phyloP scores from a whole-genome alignment of 139 green algal genomes.

The Asterochloris erici region DNA sequence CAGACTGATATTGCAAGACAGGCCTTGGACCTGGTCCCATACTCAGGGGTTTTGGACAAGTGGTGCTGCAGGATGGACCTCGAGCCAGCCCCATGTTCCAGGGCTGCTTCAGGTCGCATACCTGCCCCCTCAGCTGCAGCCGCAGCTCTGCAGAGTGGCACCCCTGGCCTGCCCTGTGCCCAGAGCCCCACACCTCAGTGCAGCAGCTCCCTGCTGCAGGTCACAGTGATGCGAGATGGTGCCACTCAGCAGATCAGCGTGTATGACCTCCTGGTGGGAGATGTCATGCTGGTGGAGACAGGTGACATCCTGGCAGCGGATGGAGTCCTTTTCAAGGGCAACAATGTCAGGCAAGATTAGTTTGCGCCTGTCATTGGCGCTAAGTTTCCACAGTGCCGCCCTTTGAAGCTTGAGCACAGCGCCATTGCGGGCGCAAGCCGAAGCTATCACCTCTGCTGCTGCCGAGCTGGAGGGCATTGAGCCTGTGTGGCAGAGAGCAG shows the following conservation, averaged over 20 bases:
- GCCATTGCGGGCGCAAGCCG: too few relatives aligned
- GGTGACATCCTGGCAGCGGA: conserved; percentile 85
- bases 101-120: background rate
- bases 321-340: conserved; percentile 62
- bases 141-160: background rate
- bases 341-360: conserved; percentile 43
- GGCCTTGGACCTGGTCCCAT: too few relatives aligned
- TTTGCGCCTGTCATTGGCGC: background rate
- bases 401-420: too few relatives aligned
- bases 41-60: too few relatives aligned
- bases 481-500: background rate
- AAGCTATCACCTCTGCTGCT: too few relatives aligned
- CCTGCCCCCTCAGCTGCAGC: background rate
- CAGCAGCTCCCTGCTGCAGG: conserved; percentile 30
- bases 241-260: conserved; percentile 41
- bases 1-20: too few relatives aligned
- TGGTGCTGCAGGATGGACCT: too few relatives aligned
- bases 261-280: conserved; percentile 70
- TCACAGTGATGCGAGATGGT: conserved; percentile 57
- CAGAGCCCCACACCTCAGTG: too few relatives aligned
- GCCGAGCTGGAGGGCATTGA: too few relatives aligned
- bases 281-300: conserved; percentile 74
- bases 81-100: background rate
- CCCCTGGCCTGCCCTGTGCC: too few relatives aligned
- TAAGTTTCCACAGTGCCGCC: too few relatives aligned